Percentiles rank a stretch among this genome's conserved stretches.
Evolutionary conservation across 2,329 filamentous ascomycete genomes (phyloP).

Genomic region (Graphilbum fragrans): DNA sequence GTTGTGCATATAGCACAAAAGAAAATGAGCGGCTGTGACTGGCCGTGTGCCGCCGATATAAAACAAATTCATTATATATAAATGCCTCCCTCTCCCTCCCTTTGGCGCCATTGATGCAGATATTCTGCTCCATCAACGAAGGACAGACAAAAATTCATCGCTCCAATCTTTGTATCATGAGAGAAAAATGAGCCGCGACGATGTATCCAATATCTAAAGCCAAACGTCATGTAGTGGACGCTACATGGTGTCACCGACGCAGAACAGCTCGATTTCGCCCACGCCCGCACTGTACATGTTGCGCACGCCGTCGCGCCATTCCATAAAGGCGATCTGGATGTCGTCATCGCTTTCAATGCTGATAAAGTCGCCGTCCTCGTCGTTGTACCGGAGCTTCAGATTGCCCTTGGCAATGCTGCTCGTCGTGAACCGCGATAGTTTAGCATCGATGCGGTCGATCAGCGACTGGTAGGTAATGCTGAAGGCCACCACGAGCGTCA

Average conservation of each 20-base stretch:
- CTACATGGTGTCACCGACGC: slow-evolving; percentile 35
- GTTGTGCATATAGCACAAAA: too few relatives aligned
- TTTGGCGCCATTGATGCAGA: too few relatives aligned
- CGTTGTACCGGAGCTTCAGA: slow-evolving; percentile 78
- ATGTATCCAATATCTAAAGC: too few relatives aligned
- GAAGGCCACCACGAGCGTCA: slow-evolving; percentile 90
- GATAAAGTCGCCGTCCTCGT: slow-evolving; percentile 87
- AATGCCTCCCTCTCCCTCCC: too few relatives aligned
- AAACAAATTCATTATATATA: too few relatives aligned
- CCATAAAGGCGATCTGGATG: slow-evolving; percentile 88
- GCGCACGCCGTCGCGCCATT: slow-evolving; percentile 66
- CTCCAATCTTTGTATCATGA: too few relatives aligned
- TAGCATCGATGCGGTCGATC: slow-evolving; percentile 91
- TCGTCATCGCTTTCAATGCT: slow-evolving; percentile 93
- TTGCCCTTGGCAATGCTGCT: slow-evolving; percentile 73
- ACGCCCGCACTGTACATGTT: slow-evolving; percentile 54
- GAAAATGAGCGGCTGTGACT: too few relatives aligned
- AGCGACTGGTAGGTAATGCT: slow-evolving; percentile 91
- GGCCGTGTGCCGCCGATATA: too few relatives aligned
- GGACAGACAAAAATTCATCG: too few relatives aligned
- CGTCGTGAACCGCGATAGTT: slow-evolving; percentile 75
- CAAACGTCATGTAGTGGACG: too few relatives aligned
- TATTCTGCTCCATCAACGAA: too few relatives aligned
- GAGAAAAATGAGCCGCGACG: too few relatives aligned
- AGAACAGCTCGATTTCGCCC: slow-evolving; percentile 84